phyloP scores from a whole-genome alignment of 2,329 filamentous ascomycete species.

The Talaromyces islandicus region DNA sequence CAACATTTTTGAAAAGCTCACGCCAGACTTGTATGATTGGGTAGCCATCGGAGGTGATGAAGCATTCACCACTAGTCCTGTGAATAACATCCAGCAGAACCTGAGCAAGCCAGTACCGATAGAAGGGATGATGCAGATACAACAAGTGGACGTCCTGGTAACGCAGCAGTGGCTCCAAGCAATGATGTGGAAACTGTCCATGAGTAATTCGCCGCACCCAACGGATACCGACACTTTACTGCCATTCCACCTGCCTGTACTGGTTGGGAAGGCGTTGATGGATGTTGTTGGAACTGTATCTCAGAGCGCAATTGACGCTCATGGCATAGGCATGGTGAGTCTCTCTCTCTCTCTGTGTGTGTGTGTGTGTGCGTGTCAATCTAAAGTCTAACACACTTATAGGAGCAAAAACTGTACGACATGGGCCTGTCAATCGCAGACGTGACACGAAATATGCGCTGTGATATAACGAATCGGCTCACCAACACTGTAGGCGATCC shows the following conservation, averaged over 20 bases:
- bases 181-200: conserved; percentile 67
- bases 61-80: conserved; percentile 21
- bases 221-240: conserved; percentile 51
- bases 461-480: conserved; percentile 21
- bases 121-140: conserved; percentile 54
- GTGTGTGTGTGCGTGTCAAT: no score
- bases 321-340: conserved; percentile 67
- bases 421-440: conserved; percentile 28
- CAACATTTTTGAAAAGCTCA: conserved; percentile 34
- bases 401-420: conserved; percentile 36
- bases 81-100: conserved; percentile 46
- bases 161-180: conserved; percentile 67
- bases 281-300: conserved; percentile 68
- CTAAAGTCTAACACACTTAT: not conserved
- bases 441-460: conserved; percentile 25
- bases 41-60: conserved; percentile 29
- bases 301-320: conserved; percentile 66
- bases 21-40: conserved; percentile 33
- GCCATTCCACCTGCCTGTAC: conserved; percentile 59
- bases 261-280: conserved; percentile 58
- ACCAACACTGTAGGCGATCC: conserved; percentile 26
- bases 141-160: conserved; percentile 62
- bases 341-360: not conserved
- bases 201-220: conserved; percentile 59
- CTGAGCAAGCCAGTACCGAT: conserved; percentile 48